Evolutionary conservation across 2,329 filamentous ascomycete genomes (phyloP).

Genomic region (Fusarium xyrophilum): DNA sequence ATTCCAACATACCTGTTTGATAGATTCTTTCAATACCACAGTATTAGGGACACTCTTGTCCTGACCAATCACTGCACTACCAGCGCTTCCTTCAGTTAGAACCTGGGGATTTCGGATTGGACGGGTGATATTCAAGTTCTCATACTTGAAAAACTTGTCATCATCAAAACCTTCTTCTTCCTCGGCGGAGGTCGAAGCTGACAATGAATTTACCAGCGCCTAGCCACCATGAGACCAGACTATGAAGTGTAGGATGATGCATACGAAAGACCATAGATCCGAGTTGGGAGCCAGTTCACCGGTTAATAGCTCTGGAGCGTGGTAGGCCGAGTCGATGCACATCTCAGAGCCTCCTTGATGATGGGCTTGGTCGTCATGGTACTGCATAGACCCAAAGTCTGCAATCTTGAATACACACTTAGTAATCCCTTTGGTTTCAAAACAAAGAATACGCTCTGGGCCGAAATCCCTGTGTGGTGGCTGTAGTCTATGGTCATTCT

Average conservation of each 20-base stretch:
- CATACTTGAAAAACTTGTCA: neutral
- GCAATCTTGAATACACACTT: neutral
- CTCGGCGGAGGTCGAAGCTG: neutral
- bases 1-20: neutral
- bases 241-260: neutral
- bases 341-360: neutral
- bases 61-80: rapidly evolving
- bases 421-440: neutral
- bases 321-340: neutral
- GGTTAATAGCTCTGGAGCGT: neutral
- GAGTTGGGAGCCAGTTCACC: neutral
- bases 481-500: too few relatives aligned
- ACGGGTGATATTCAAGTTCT: neutral
- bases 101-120: too few relatives aligned
- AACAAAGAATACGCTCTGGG: neutral
- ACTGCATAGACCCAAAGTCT: neutral
- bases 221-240: neutral
- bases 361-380: neutral
- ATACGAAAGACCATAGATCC: neutral
- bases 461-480: neutral
- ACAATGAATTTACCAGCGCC: neutral
- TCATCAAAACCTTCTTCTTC: neutral
- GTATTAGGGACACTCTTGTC: too few relatives aligned
- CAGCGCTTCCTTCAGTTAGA: rapidly evolving
- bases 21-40: neutral